phyloP scores from a whole-genome alignment of 2,329 filamentous ascomycete genomes.

The Cryoendolithus antarcticus region DNA sequence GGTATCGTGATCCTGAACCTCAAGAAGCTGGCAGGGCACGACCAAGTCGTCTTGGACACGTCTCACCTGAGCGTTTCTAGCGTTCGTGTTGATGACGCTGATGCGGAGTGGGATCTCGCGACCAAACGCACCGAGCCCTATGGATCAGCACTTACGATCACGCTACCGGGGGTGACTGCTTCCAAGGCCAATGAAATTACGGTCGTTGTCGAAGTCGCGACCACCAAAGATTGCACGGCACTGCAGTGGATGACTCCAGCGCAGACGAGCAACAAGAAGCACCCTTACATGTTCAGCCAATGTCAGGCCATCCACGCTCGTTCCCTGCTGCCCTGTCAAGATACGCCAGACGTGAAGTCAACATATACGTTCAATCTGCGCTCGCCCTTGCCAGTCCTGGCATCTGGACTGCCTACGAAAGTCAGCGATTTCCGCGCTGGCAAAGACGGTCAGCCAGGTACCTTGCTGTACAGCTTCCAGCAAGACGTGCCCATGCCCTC shows the following conservation, averaged over 20 bases:
- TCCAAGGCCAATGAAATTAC: slow-evolving; percentile 22
- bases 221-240: slow-evolving; percentile 79
- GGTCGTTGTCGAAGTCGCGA: slow-evolving; percentile 43
- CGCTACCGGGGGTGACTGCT: slow-evolving; percentile 28
- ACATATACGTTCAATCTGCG: slow-evolving; percentile 81
- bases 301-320: slow-evolving; percentile 93
- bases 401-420: slow-evolving; percentile 61
- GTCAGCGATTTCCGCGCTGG: slow-evolving; percentile 39
- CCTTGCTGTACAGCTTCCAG: slow-evolving; percentile 66
- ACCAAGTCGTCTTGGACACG: slow-evolving; percentile 71
- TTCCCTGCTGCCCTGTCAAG: slow-evolving; percentile 91
- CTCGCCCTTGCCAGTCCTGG: slow-evolving; percentile 79
- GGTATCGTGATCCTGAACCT: slow-evolving; percentile 68
- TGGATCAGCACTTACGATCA: slow-evolving; percentile 56
- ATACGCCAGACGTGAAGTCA: slow-evolving; percentile 95
- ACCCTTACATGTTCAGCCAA: slow-evolving; percentile 96
- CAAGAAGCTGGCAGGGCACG: slow-evolving; percentile 61
- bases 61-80: slow-evolving; percentile 63
- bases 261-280: slow-evolving; percentile 90
- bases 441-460: slow-evolving; percentile 41
- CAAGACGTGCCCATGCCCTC: slow-evolving; percentile 87
- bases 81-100: slow-evolving; percentile 56
- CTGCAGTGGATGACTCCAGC: slow-evolving; percentile 90
- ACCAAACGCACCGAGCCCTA: slow-evolving; percentile 56
- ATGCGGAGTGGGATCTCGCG: slow-evolving; percentile 58